Evolutionary conservation across 768 basidiomycete species (phyloP).

Genomic region (Pleurotus cornucopiae): DNA sequence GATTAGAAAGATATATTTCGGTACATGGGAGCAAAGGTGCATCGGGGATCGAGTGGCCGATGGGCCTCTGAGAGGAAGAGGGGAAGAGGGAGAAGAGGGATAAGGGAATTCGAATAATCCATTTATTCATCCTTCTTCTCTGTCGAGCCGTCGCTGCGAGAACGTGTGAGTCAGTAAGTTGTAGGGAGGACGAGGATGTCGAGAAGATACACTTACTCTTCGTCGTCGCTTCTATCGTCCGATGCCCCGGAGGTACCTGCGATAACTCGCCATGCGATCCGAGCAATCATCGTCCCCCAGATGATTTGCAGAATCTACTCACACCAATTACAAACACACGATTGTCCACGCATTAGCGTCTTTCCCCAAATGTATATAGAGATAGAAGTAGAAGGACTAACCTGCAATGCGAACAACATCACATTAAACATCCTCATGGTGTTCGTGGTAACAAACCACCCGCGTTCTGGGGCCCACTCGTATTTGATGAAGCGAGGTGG

Average conservation of each 20-base stretch:
- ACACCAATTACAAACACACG: neutral
- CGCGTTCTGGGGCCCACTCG: constrained; percentile 55
- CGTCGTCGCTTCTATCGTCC: constrained; percentile 60
- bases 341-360: too few relatives aligned
- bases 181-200: neutral
- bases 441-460: constrained; percentile 48
- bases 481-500: constrained; percentile 43
- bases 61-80: too few relatives aligned
- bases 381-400: constrained; percentile 22
- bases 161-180: neutral
- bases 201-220: neutral
- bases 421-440: constrained; percentile 44
- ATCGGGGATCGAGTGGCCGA: too few relatives aligned
- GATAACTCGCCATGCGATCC: constrained; percentile 79
- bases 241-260: constrained; percentile 69
- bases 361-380: constrained; percentile 8
- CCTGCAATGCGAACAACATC: constrained; percentile 62
- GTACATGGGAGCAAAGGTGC: too few relatives aligned
- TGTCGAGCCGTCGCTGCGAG: neutral
- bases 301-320: constrained; percentile 64
- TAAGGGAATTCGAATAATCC: too few relatives aligned
- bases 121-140: constrained; percentile 3
- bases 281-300: constrained; percentile 87
- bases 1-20: too few relatives aligned
- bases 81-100: too few relatives aligned